A percentile compares a stretch with the other conserved stretches of the same genome.
phyloP scores from a whole-genome alignment of 495 filamentous ascomycete species.

The Penicillium arizonense region DNA sequence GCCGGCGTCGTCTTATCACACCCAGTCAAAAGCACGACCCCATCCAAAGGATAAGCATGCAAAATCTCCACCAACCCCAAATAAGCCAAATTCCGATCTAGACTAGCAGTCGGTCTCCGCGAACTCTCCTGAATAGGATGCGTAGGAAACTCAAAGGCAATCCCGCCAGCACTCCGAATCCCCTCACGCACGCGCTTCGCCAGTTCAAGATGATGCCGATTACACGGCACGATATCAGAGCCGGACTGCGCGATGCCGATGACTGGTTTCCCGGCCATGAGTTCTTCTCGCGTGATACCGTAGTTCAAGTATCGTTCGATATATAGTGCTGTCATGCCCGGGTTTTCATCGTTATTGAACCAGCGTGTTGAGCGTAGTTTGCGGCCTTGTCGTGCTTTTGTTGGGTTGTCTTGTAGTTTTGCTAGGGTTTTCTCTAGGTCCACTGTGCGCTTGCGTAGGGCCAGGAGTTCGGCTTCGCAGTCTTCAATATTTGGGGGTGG shows the following conservation, averaged over 20 bases:
- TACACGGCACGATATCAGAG: conserved; percentile 52
- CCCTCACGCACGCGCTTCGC: conserved; percentile 54
- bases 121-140: conserved; percentile 54
- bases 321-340: conserved; percentile 51
- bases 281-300: conserved; percentile 50
- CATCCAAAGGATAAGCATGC: conserved; percentile 51
- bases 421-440: too few relatives aligned
- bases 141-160: conserved; percentile 54
- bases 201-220: conserved; percentile 50
- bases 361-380: too few relatives aligned
- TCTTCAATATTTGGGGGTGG: conserved; percentile 35
- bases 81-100: conserved; percentile 53
- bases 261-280: conserved; percentile 51
- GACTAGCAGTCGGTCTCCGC: conserved; percentile 46
- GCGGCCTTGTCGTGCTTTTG: too few relatives aligned
- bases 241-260: conserved; percentile 56
- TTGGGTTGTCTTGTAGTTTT: too few relatives aligned
- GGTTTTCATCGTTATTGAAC: conserved; percentile 16
- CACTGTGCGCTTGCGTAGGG: too few relatives aligned
- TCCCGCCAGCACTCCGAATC: conserved; percentile 50
- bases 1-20: conserved; percentile 58
- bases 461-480: conserved; percentile 12
- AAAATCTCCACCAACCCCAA: conserved; percentile 50
- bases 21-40: conserved; percentile 52
- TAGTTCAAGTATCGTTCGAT: conserved; percentile 55